These are phyloP conservation scores for Noccaea bulbosa DNA, from an alignment of 345 rosid species.

Conservation along the genomic window DNA sequence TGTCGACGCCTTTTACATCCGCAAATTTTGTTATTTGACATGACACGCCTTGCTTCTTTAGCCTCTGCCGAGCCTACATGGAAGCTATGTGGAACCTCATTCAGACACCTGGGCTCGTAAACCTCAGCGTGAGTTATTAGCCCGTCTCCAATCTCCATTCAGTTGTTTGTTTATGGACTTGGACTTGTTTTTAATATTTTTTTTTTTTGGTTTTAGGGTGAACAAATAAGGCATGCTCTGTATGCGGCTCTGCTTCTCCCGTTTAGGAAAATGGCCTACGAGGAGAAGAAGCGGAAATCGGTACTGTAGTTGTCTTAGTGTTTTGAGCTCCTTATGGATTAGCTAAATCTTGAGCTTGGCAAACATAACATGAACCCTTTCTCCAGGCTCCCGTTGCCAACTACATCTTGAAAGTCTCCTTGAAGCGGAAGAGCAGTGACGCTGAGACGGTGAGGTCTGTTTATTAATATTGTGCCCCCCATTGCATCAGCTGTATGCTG, in stretches of 20 bases:
- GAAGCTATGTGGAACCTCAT: slow-evolving; percentile 64
- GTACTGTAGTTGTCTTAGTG: slow-evolving; percentile 38
- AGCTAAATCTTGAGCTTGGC: not conserved
- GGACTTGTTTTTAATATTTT: too few relatives aligned
- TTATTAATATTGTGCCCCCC: not conserved
- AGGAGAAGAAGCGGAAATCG: slow-evolving; percentile 61
- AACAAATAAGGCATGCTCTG: slow-evolving; percentile 62
- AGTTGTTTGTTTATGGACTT: too few relatives aligned
- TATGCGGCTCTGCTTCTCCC: slow-evolving; percentile 83
- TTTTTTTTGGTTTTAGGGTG: slow-evolving; percentile 51
- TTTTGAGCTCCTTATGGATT: slow-evolving; percentile 7
- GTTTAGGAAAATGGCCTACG: slow-evolving; percentile 51
- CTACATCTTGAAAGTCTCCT: slow-evolving; percentile 61
- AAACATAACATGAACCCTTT: not conserved
- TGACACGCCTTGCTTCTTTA: slow-evolving; percentile 3
- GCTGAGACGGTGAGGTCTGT: slow-evolving; percentile 63
- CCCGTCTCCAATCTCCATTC: not conserved
- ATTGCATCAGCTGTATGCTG: too few relatives aligned
- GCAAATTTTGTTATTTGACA: not conserved
- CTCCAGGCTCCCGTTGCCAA: slow-evolving; percentile 59
- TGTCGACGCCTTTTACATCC: not conserved
- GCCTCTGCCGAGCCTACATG: slow-evolving; percentile 61
- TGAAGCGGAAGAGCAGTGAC: slow-evolving; percentile 68
- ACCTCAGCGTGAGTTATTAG: slow-evolving; percentile 56
- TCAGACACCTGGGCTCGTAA: slow-evolving; percentile 52